phyloP scores from a whole-genome alignment of 2,329 filamentous ascomycete species.

The Neoscytalidium dimidiatum region DNA sequence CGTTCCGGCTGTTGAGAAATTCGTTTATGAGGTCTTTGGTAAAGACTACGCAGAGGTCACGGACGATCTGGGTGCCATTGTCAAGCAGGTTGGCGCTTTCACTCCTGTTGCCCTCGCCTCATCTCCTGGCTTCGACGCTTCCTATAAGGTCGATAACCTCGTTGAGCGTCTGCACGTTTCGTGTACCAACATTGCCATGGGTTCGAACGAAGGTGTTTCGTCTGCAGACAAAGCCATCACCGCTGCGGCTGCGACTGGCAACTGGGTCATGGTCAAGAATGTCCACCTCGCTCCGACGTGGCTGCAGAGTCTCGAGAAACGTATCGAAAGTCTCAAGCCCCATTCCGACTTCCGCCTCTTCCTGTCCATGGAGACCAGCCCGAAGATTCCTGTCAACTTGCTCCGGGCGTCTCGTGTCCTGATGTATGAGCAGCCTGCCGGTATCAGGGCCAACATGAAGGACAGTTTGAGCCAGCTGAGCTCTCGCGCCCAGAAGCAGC shows the following conservation, averaged over 20 bases:
- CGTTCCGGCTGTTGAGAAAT: slow-evolving; percentile 88
- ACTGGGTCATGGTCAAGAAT: slow-evolving; percentile 98
- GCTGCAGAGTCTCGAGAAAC: slow-evolving; percentile 96
- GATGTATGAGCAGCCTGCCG: slow-evolving; percentile 97
- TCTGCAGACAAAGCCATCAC: slow-evolving; percentile 94
- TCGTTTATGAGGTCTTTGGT: slow-evolving; percentile 84
- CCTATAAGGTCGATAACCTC: slow-evolving; percentile 96
- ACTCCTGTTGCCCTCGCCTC: slow-evolving; percentile 91
- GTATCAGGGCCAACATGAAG: slow-evolving; percentile 97
- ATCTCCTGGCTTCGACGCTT: slow-evolving; percentile 94
- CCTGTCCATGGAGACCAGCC: slow-evolving; percentile 96
- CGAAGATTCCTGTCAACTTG: slow-evolving; percentile 94
- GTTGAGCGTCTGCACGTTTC: slow-evolving; percentile 80
- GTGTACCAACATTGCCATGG: slow-evolving; percentile 98
- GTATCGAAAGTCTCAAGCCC: slow-evolving; percentile 91
- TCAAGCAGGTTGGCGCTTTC: slow-evolving; percentile 78
- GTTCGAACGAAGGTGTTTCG: slow-evolving; percentile 89
- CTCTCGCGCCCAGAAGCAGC: slow-evolving; percentile 73
- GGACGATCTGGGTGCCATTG: slow-evolving; percentile 83
- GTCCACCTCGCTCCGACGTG: slow-evolving; percentile 94
- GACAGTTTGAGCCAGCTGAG: slow-evolving; percentile 87
- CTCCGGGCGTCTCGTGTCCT: slow-evolving; percentile 90
- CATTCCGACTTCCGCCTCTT: slow-evolving; percentile 92
- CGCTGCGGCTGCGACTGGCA: slow-evolving; percentile 86
- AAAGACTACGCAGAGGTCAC: slow-evolving; percentile 77